Conservation (phyloP, 805 yeast species). For the Cyberlindnera japonica region DNA sequence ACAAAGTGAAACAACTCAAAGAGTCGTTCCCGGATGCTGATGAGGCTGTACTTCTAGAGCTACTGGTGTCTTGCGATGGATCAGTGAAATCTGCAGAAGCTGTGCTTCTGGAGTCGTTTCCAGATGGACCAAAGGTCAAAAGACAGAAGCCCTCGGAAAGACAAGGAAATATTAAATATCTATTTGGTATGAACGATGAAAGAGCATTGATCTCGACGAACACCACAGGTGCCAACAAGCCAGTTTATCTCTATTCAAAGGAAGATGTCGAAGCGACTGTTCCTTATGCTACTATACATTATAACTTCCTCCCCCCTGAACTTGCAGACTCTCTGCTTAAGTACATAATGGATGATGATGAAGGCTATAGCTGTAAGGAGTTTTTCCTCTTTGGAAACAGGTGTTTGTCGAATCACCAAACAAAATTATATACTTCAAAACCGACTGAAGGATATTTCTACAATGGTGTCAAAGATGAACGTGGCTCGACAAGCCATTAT, state of each 20-base stretch:
- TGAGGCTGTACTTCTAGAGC: slow-evolving; percentile 41
- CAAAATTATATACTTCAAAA: slow-evolving; percentile 34
- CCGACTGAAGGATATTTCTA: slow-evolving; percentile 27
- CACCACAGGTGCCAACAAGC: slow-evolving; percentile 22
- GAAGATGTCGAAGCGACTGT: slow-evolving; percentile 46
- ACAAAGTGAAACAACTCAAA: slow-evolving; percentile 36
- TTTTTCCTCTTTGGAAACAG: slow-evolving; percentile 62
- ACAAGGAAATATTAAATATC: slow-evolving; percentile 20
- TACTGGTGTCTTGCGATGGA: slow-evolving; percentile 52
- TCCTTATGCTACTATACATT: slow-evolving; percentile 49
- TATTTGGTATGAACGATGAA: slow-evolving; percentile 18
- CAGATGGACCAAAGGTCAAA: slow-evolving; percentile 13
- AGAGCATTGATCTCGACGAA: slow-evolving; percentile 12
- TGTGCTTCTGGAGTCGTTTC: slow-evolving; percentile 37
- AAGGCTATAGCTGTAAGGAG: slow-evolving; percentile 37
- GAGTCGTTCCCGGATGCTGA: slow-evolving; percentile 42
- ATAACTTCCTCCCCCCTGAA: slow-evolving; percentile 48
- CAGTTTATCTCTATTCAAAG: slow-evolving; percentile 45
- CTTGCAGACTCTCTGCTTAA: slow-evolving; percentile 44
- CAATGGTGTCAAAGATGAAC: slow-evolving; percentile 38
- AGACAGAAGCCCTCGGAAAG: slow-evolving; percentile 4
- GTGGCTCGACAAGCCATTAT: slow-evolving; percentile 16
- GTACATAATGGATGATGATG: slow-evolving; percentile 39
- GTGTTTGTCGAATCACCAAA: slow-evolving; percentile 55
- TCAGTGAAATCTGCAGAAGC: slow-evolving; percentile 40